phyloP scores from a whole-genome alignment of 2,329 filamentous ascomycete genomes.

The Trematosphaeria pertusa region DNA sequence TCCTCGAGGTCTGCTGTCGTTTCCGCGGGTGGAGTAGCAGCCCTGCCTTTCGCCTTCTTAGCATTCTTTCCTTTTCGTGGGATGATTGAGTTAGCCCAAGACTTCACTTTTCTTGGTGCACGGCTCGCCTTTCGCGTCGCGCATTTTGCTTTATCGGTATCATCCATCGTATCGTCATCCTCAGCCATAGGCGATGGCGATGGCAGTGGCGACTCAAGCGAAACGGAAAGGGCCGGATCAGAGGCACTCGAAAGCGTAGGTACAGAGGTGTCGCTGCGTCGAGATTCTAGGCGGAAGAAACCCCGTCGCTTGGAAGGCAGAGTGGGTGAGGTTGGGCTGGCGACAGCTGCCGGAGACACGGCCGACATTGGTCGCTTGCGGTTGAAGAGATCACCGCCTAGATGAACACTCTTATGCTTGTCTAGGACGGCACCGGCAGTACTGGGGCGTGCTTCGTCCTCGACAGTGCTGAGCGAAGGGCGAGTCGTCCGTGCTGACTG shows the following conservation, averaged over 20 bases:
- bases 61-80: slow-evolving; percentile 65
- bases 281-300: slow-evolving; percentile 60
- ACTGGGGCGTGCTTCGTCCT: slow-evolving; percentile 62
- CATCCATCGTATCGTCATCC: slow-evolving; percentile 38
- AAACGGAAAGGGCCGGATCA: slow-evolving; percentile 41
- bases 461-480: slow-evolving; percentile 49
- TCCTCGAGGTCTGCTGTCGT: slow-evolving; percentile 34
- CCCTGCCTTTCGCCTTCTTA: slow-evolving; percentile 53
- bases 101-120: slow-evolving; percentile 74
- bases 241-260: slow-evolving; percentile 41
- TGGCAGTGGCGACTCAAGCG: slow-evolving; percentile 32
- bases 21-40: slow-evolving; percentile 37
- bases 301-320: slow-evolving; percentile 43
- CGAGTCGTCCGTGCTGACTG: slow-evolving; percentile 51
- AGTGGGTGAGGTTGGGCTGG: slow-evolving; percentile 25
- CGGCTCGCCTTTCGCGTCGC: slow-evolving; percentile 62
- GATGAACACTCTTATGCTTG: slow-evolving; percentile 32
- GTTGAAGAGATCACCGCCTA: slow-evolving; percentile 32
- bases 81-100: slow-evolving; percentile 72
- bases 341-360: slow-evolving; percentile 29
- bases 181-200: slow-evolving; percentile 38
- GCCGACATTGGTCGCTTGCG: slow-evolving; percentile 48
- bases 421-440: slow-evolving; percentile 76
- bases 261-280: slow-evolving; percentile 47
- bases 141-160: slow-evolving; percentile 55